phyloP scores from a whole-genome alignment of 495 filamentous ascomycete genomes.

The Aspergillus ellipticus region DNA sequence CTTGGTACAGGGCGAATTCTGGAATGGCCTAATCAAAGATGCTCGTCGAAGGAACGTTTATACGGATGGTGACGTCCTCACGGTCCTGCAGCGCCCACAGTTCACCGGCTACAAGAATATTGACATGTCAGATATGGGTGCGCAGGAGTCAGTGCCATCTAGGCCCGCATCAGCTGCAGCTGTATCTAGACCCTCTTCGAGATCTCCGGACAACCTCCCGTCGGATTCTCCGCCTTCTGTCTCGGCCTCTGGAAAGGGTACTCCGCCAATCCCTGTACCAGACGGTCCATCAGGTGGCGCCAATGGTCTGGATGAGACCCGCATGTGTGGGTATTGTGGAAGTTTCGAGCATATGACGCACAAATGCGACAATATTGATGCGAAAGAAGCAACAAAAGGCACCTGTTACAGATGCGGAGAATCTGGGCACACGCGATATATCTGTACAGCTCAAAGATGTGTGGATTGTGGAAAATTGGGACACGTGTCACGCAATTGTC shows the following conservation, averaged over 20 bases:
- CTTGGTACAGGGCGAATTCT: slow-evolving; percentile 82
- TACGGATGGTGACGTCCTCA: slow-evolving; percentile 62
- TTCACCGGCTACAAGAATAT: slow-evolving; percentile 44
- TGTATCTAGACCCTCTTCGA: slow-evolving; percentile 27
- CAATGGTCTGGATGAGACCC: slow-evolving; percentile 41
- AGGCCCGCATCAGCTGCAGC: slow-evolving; percentile 15
- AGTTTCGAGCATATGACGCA: slow-evolving; percentile 45
- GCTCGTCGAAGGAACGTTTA: slow-evolving; percentile 72
- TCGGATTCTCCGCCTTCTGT: slow-evolving; percentile 26
- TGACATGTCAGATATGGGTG: slow-evolving; percentile 44
- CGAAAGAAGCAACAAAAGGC: slow-evolving; percentile 30
- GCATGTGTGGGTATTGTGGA: slow-evolving; percentile 45
- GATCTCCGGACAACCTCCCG: slow-evolving; percentile 19
- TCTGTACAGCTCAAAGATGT: slow-evolving; percentile 43
- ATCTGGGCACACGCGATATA: slow-evolving; percentile 32
- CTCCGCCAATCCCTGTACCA: slow-evolving; percentile 21
- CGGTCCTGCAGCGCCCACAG: slow-evolving; percentile 48
- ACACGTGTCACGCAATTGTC: slow-evolving; percentile 36
- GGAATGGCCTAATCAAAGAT: slow-evolving; percentile 79
- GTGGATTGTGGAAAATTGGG: slow-evolving; percentile 45
- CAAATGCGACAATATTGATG: slow-evolving; percentile 46
- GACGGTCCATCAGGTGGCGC: slow-evolving; percentile 44
- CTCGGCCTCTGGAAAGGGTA: slow-evolving; percentile 24
- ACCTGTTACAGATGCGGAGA: slow-evolving; percentile 45
- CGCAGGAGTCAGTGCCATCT: slow-evolving; percentile 11